Evolutionary conservation across 1,284 basidiomycete genomes (phyloP), one percentile per base, ranked within the genome.

Genomic region (Sphagnurus paluster): DNA sequence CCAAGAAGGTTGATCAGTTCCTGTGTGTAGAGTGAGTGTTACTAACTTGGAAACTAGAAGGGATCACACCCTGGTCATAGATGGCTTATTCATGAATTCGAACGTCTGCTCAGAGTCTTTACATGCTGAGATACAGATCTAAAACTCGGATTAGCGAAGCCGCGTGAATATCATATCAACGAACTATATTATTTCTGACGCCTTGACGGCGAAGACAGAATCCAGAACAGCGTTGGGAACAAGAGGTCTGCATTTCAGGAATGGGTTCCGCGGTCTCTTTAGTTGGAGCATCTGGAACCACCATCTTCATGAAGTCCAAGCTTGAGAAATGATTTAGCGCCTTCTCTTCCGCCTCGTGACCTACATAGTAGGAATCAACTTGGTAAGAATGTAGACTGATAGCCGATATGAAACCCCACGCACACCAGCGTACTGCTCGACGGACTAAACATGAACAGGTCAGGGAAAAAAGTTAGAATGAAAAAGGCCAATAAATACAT

Each of bases 41-140:
- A 14, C 14, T 9, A 5, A 19, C 19, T 11, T 5, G 3, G 23
- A 3, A n/a, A 5, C 5, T 4, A 13, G 29, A 33, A 16, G 14
- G 34, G 7, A 34, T 7, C 34, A 17, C 25, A 40, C 44, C 13
- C 14, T 34, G 4, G 44, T 46, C 44, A 46, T 39, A 4, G 44
- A 25, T 13, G 4, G 5, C 7, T 21, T 2, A 2, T 28, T 24
- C 11, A 2, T 19, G 14, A 2, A 8, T 14, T 46, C 44, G 14
- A 13, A 35, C 1, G 32, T 39, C 23, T 35, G 1, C 28, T 46
- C 25, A 11, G 21, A 26, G 23, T 46, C 44, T 16, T 40, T 46
- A 21, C 44, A 46, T 10, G 44, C 44, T 7, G 44, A 46, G 10
- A 46, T 14, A n/a, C 37, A 46, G 2, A 46, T 28, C 44, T 46